A percentile compares a stretch with the other conserved stretches of the same genome.
Evolutionary conservation across 2,329 filamentous ascomycete genomes (phyloP).

Genomic region (Talaromyces sp.): DNA sequence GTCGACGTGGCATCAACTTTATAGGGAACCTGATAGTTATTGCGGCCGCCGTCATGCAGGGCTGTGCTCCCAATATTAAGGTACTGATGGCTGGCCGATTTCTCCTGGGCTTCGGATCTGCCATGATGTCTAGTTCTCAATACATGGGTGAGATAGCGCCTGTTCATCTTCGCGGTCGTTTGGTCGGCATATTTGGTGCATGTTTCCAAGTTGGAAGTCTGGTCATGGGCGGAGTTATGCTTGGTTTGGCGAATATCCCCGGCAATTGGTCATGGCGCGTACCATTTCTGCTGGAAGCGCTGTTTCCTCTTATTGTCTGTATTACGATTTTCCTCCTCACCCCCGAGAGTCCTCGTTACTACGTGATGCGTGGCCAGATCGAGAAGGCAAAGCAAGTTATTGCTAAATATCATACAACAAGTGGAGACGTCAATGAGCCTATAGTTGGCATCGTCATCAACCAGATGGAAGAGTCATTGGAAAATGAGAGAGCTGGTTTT

Average conservation of each 20-base stretch:
- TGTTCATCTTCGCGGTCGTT: slow-evolving; percentile 38
- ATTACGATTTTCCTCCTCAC: slow-evolving; percentile 42
- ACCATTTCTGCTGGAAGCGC: slow-evolving; percentile 46
- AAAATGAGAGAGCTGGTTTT: slow-evolving; percentile 38
- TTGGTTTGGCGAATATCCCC: slow-evolving; percentile 39
- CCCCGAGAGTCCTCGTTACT: slow-evolving; percentile 38
- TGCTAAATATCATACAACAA: slow-evolving; percentile 44
- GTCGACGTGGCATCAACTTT: slow-evolving; percentile 51
- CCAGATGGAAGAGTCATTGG: slow-evolving; percentile 47
- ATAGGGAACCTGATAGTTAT: slow-evolving; percentile 47
- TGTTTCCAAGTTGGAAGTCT: slow-evolving; percentile 48
- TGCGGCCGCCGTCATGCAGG: slow-evolving; percentile 43
- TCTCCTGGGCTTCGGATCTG: slow-evolving; percentile 38
- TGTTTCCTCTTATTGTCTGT: slow-evolving; percentile 49
- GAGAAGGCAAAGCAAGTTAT: slow-evolving; percentile 36
- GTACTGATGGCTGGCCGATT: slow-evolving; percentile 41
- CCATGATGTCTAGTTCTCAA: slow-evolving; percentile 38
- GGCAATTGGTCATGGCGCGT: slow-evolving; percentile 40
- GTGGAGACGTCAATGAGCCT: slow-evolving; percentile 39
- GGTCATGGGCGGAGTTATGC: slow-evolving; percentile 44
- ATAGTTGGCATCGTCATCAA: slow-evolving; percentile 42
- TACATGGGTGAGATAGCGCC: slow-evolving; percentile 40
- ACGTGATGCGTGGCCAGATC: slow-evolving; percentile 33
- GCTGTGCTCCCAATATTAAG: slow-evolving; percentile 25
- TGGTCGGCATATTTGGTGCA: slow-evolving; percentile 49